Evolutionary conservation across 1,284 basidiomycete genomes (phyloP).

Genomic region (Erythrobasidium hasegawianum): DNA sequence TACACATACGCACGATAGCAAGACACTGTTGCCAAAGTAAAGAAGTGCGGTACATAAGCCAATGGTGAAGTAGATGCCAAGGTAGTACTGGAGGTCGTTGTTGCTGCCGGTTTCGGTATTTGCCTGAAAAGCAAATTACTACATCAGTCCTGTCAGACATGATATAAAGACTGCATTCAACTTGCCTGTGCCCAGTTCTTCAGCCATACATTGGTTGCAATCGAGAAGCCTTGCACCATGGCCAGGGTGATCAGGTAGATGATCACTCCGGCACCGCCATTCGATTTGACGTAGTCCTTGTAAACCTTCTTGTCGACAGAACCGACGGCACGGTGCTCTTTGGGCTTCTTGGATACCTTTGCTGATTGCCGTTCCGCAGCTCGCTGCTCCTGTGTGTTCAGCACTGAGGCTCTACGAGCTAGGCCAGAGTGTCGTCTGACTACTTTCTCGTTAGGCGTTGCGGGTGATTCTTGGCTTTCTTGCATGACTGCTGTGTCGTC

Average conservation of each 20-base stretch:
- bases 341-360: slow-evolving; percentile 52
- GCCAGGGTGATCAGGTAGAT: slow-evolving; percentile 56
- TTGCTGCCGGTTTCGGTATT: slow-evolving; percentile 64
- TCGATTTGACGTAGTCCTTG: slow-evolving; percentile 70
- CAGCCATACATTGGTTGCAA: slow-evolving; percentile 64
- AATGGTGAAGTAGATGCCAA: slow-evolving; percentile 43
- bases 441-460: slow-evolving; percentile 36
- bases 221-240: slow-evolving; percentile 52
- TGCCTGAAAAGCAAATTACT: slow-evolving; percentile 57
- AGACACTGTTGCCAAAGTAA: slow-evolving; percentile 42
- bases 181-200: slow-evolving; percentile 48
- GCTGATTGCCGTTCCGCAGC: slow-evolving; percentile 5
- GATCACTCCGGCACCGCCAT: slow-evolving; percentile 63
- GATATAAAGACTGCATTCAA: too few species aligned
- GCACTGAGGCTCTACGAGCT: slow-evolving; percentile 10
- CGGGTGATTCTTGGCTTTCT: slow-evolving; percentile 35
- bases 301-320: slow-evolving; percentile 76
- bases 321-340: slow-evolving; percentile 79
- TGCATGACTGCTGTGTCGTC: slow-evolving; percentile 23
- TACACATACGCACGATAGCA: slow-evolving; percentile 75
- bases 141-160: neutral
- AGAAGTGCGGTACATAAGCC: slow-evolving; percentile 30
- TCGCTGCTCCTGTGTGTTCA: slow-evolving; percentile 10
- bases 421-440: slow-evolving; percentile 34
- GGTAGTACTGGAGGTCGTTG: slow-evolving; percentile 48